phyloP scores from a whole-genome alignment of 1,284 basidiomycete species.

The Malassezia pachydermatis region DNA sequence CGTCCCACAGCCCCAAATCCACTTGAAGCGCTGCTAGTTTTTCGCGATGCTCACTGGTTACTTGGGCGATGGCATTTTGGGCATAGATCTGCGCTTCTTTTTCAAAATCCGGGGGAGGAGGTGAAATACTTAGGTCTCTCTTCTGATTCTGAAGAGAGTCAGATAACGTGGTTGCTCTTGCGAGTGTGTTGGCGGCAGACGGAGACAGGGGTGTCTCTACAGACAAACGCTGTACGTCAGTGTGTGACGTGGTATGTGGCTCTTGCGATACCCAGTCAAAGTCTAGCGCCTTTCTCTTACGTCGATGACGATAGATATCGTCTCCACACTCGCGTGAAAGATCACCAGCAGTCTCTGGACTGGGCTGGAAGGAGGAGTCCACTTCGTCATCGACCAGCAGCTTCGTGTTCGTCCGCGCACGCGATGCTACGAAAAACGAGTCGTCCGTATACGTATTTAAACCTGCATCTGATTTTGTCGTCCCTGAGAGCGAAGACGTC shows the following conservation, averaged over 20 bases:
- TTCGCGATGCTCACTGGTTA: not conserved
- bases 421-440: constrained; percentile 8
- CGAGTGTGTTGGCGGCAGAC: too few relatives aligned
- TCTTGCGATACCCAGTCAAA: constrained; percentile 7
- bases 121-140: constrained; percentile 16
- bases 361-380: not conserved
- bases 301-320: not conserved
- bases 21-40: not conserved
- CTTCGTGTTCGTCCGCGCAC: not conserved
- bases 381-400: not conserved
- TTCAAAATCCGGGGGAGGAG: constrained; percentile 15
- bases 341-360: not conserved
- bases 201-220: too few relatives aligned
- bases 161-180: not conserved
- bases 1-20: not conserved
- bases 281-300: constrained; percentile 4
- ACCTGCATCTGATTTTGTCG: not conserved
- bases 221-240: too few relatives aligned
- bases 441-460: not conserved
- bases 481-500: not conserved
- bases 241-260: too few relatives aligned
- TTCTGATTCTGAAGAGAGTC: not conserved
- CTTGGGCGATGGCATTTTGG: constrained; percentile 1
- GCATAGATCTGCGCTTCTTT: constrained; percentile 7
- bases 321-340: not conserved